A percentile compares a stretch with the other conserved stretches of the same genome.
These are phyloP conservation scores for Lyophyllum atratum DNA, from an alignment of 768 basidiomycete species.

Conservation along the genomic window DNA sequence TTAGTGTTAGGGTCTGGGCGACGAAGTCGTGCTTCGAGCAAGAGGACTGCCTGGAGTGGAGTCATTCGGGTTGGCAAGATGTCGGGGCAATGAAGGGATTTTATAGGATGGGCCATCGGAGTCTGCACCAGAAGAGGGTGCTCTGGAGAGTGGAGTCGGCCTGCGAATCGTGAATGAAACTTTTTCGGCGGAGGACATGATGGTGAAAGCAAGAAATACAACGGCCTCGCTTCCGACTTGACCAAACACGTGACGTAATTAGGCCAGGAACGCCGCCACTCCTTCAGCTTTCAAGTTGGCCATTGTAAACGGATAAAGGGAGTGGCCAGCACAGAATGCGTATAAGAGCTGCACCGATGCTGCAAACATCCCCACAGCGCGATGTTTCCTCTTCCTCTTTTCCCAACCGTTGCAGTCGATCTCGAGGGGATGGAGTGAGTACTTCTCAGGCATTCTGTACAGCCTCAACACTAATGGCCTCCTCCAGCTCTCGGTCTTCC, in stretches of 20 bases:
- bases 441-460: too few relatives aligned
- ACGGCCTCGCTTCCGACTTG: background rate
- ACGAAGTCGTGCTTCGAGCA: constrained; percentile 47
- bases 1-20: constrained; percentile 37
- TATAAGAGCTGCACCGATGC: background rate
- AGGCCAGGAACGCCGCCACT: background rate
- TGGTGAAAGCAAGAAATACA: constrained; percentile 8
- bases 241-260: constrained; percentile 12
- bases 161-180: constrained; percentile 87
- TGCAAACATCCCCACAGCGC: background rate
- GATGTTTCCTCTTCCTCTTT: constrained; percentile 26
- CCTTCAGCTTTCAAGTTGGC: background rate
- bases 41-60: constrained; percentile 59
- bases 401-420: constrained; percentile 23
- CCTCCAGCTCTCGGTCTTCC: constrained; percentile 12
- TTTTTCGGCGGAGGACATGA: constrained; percentile 32
- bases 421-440: constrained; percentile 26
- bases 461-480: background rate
- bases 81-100: constrained; percentile 61
- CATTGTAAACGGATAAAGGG: background rate
- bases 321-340: background rate
- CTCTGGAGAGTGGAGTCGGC: constrained; percentile 69
- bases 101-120: constrained; percentile 59
- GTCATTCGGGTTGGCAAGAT: constrained; percentile 39
- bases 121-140: constrained; percentile 63